Evolutionary conservation across 2,329 filamentous ascomycete genomes (phyloP), one percentile per base, ranked within the genome.

Genomic region (Byssochlamys sp.): DNA sequence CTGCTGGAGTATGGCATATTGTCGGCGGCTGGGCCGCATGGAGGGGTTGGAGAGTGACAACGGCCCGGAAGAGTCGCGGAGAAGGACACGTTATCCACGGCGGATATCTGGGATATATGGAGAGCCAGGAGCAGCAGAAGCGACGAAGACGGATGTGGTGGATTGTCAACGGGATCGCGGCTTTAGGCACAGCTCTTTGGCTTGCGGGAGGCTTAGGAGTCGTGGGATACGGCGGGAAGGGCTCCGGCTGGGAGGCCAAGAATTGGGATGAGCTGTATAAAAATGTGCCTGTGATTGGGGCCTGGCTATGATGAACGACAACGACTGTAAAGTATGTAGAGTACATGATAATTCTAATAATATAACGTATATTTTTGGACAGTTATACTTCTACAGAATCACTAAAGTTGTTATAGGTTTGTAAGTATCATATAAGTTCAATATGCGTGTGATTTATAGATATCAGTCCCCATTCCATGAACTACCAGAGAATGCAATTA

Each of bases 21-120:
- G 83, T 89, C 6, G 95, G 90, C 84, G 91, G 91, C 2, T 84
- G 84, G 74, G 89, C 90, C n/a, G 87, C 84, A 71, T 96, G 90
- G 88, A 75, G 91, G 59, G 84, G 84, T 0, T 77, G 69, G 76
- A 76, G 69, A 73, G 65, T 69, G 73, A 75, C 65, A 24, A 75
- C 67, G 28, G 60, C 63, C 26, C 65, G 69, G 27, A 71, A 65
- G 53, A 63, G 68, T 51, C 63, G 63, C 12, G 59, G 62, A 3
- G 60, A 63, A 55, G 69, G 69, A 29, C 62, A 60, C 48, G 69
- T 66, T 51, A 67, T 67, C 0, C 63, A 71, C 45, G 71, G 66
- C 53, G 68, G 67, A 24, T 67, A 68, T 57, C 60, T 73, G 60
- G 70, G 59, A 59, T 67, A 66, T 0, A 68, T 79, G 6, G 82